phyloP scores from a whole-genome alignment of 148 eudicot genomes.

The Chenopodium quinoa region DNA sequence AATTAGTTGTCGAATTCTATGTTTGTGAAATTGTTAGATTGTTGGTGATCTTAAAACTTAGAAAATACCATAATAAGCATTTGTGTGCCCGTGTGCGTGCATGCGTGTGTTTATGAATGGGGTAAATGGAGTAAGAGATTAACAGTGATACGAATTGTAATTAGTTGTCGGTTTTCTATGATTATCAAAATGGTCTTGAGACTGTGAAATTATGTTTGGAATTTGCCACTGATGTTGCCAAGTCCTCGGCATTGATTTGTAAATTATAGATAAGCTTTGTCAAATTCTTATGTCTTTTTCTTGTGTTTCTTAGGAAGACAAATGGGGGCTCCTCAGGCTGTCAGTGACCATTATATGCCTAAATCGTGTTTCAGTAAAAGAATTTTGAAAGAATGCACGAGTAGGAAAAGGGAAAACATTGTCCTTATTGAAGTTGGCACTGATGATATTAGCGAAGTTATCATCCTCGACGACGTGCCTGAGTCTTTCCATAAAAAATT shows the following conservation, averaged over 20 bases:
- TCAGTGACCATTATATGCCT: slow-evolving; percentile 36
- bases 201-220: neutral
- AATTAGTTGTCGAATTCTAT: neutral
- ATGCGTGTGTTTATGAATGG: no score
- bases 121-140: neutral
- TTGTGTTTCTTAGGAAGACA: slow-evolving; percentile 21
- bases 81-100: no score
- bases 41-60: no score
- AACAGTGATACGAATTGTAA: no score
- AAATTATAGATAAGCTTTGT: neutral
- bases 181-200: no score
- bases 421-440: slow-evolving; percentile 77
- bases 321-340: slow-evolving; percentile 47
- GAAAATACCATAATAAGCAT: no score
- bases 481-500: slow-evolving; percentile 46
- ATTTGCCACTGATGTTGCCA: slow-evolving; percentile 3
- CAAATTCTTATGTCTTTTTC: neutral
- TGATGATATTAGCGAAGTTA: slow-evolving; percentile 47
- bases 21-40: no score
- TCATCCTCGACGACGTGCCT: slow-evolving; percentile 66
- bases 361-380: slow-evolving; percentile 35
- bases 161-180: neutral
- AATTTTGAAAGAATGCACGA: slow-evolving; percentile 45
- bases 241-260: neutral
- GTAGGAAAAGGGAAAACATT: slow-evolving; percentile 44